Evolutionary conservation across 1,139 yeast species (phyloP), one percentile per base, ranked within the genome.

Genomic region (Yamadazyma dendronema): DNA sequence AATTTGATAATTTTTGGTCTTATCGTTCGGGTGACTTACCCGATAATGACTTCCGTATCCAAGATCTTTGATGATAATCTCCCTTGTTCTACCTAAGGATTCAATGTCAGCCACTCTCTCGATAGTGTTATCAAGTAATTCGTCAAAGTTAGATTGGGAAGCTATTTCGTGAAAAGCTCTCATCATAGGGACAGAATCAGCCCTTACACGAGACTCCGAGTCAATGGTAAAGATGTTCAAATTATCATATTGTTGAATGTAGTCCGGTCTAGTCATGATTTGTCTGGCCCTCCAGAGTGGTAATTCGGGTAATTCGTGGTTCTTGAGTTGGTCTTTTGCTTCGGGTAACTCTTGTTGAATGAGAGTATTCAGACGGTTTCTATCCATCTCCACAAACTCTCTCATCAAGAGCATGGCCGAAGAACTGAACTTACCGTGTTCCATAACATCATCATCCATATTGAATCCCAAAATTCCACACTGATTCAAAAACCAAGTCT

Each of bases 371-470:
- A 59, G 44, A 23, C 70, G 49, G 10, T 55, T 51, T 21, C 75
- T 53, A 53, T 84, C 92, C 78, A 84, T 74, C 21, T 77, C 78
- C 2, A 85, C 95, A 50, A 86, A 74, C 43, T 77, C 88, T 39
- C 77, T 67, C 78, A 84, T 81, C 37, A 86, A 64, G 15, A 82
- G 63, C 90, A 85, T 84, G 9, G 95, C 92, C 31, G 87, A 74
- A 2, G 82, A 67, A 4, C 89, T 72, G 52, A 86, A 86, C 56
- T 86, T 86, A 5, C 95, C 95, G 44, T 78, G 74, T 45, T 84
- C 94, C 85, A 85, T 84, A 4, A 86, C 95, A 60, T 86, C 95
- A 52, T 86, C 95, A 56, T 86, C 95, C 95, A 86, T 85, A 17
- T 70, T 79, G 48, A 71, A 72, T 2, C 95, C 95, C 7, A 86